A percentile compares a stretch with the other conserved stretches of the same genome.
These are phyloP conservation scores for Hypoxylon subgilvum DNA, from an alignment of 495 filamentous ascomycete species.

Conservation along the genomic window DNA sequence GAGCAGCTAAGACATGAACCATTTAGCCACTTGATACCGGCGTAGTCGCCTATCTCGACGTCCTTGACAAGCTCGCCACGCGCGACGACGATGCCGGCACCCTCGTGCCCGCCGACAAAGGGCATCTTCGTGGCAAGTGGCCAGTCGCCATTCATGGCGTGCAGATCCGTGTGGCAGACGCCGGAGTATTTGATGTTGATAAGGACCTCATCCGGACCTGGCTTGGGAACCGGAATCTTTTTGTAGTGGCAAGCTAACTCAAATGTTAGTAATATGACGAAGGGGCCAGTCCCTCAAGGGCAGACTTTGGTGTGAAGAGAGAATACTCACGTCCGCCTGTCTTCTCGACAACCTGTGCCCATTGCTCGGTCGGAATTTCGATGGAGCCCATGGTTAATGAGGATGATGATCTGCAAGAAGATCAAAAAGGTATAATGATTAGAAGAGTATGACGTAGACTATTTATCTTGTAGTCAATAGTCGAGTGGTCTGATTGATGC, in stretches of 20 bases:
- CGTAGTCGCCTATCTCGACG: conserved; percentile 78
- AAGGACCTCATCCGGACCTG: conserved; percentile 85
- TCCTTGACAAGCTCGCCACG: conserved; percentile 74
- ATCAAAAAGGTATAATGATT: not conserved
- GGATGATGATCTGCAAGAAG: conserved; percentile 1
- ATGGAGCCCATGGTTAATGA: conserved; percentile 37
- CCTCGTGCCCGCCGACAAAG: conserved; percentile 94
- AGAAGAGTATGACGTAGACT: not conserved
- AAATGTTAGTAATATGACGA: conserved; percentile 18
- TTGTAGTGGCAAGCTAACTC: conserved; percentile 72
- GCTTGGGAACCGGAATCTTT: conserved; percentile 77
- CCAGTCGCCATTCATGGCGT: conserved; percentile 90
- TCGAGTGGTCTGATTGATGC: conserved; percentile 11
- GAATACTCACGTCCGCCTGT: conserved; percentile 65
- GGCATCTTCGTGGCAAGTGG: conserved; percentile 78
- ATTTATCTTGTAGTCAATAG: not conserved
- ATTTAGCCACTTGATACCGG: conserved; percentile 91
- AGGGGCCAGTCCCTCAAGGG: not conserved
- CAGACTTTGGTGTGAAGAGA: not conserved
- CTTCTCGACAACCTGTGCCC: conserved; percentile 85
- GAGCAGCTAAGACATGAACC: conserved; percentile 77
- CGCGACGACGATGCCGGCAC: conserved; percentile 84
- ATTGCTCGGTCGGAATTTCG: conserved; percentile 74
- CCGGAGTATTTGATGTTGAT: conserved; percentile 92
- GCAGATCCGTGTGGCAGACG: conserved; percentile 89